Base-by-base conservation (phyloP, 768 basidiomycete species). In the Lactarius pseudohatsudake region DNA sequence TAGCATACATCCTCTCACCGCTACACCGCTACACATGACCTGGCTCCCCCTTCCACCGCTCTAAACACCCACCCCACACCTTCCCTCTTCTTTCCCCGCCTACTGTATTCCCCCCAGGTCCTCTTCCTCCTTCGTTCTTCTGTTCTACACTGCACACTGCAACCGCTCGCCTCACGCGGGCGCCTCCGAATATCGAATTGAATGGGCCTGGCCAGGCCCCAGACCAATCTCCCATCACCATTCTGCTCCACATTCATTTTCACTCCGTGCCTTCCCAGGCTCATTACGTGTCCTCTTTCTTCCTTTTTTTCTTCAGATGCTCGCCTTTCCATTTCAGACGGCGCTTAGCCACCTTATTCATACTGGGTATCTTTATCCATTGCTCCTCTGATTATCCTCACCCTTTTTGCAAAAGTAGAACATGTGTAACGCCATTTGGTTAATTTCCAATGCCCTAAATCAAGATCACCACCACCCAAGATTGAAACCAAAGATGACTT, bases 241-340 rank as follows among this genome's bases (percentile, higher is more conserved):
- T 8, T 62, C 65, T 53, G 65, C 61, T 62, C 65, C 65, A 66
- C 60, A 28, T 40, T 22, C 61, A 41, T 65, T 60, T 65, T 54
- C 26, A 13, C 45, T 57, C 34, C 38, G 58, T 60, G 32, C 66
- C 61, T 66, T 62, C 65, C 65, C 66, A 59, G 16, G 60, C 34
- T 34, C 58, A 67, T 67, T 67, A 67, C 66, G 66, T 67, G 63
- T 63, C 50, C 57, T 34, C 20, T 63, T 59, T 53, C 20, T 53
- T 41, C 41, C 60, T 18, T 59, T 54, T 61, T 61, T 59, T 59
- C 45, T 59, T 5, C 58, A 30, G 63, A 32, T 32, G 32, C 61
- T 50, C 56, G 56, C 65, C 47, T 50, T 66, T 66, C 65, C 65
- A 62, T 66, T 62, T 60, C 41, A 36, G 57, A 59, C 55, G 3